phyloP scores from a whole-genome alignment of 352 stramenopile genomes.

The Phytophthora pistaciae region DNA sequence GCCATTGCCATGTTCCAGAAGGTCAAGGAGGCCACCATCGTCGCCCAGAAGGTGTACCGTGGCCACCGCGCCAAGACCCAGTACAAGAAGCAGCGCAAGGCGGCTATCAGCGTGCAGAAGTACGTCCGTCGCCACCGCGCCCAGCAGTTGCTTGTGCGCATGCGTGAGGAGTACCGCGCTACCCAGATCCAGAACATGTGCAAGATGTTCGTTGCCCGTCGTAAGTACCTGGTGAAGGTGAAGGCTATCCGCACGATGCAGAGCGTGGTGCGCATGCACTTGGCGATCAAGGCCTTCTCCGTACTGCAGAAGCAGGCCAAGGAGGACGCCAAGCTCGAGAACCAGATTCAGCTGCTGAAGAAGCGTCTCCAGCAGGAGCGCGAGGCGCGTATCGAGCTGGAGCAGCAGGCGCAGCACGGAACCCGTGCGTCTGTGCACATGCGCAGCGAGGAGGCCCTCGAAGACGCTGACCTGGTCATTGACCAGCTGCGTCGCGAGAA shows the following conservation, averaged over 20 bases:
- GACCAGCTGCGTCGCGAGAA: conserved; percentile 88
- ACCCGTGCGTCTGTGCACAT: conserved; percentile 82
- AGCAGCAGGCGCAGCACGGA: conserved; percentile 73
- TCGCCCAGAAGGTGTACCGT: conserved; percentile 70
- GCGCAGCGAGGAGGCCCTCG: conserved; percentile 79
- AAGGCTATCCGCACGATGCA: conserved; percentile 83
- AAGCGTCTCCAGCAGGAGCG: conserved; percentile 92
- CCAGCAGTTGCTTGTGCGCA: conserved; percentile 60
- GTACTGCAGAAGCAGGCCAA: conserved; percentile 89
- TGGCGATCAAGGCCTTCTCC: conserved; percentile 78
- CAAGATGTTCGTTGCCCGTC: conserved; percentile 81
- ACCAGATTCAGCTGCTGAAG: conserved; percentile 95
- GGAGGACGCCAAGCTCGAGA: conserved; percentile 97
- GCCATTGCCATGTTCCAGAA: conserved; percentile 69
- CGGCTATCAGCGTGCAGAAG: conserved; percentile 76
- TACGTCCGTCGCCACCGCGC: conserved; percentile 68
- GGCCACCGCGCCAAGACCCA: conserved; percentile 47
- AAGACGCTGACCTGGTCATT: conserved; percentile 86
- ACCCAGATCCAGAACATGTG: conserved; percentile 88
- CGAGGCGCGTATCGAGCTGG: conserved; percentile 84
- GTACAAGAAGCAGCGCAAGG: conserved; percentile 72
- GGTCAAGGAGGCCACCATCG: conserved; percentile 64
- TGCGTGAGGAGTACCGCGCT: conserved; percentile 74
- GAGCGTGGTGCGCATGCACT: conserved; percentile 85
- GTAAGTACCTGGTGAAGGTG: conserved; percentile 70